Percentiles rank a stretch among this genome's conserved stretches.
These are phyloP conservation scores for Oryza longistaminata DNA, from an alignment of 176 grass and related monocot species.

Conservation along the genomic window DNA sequence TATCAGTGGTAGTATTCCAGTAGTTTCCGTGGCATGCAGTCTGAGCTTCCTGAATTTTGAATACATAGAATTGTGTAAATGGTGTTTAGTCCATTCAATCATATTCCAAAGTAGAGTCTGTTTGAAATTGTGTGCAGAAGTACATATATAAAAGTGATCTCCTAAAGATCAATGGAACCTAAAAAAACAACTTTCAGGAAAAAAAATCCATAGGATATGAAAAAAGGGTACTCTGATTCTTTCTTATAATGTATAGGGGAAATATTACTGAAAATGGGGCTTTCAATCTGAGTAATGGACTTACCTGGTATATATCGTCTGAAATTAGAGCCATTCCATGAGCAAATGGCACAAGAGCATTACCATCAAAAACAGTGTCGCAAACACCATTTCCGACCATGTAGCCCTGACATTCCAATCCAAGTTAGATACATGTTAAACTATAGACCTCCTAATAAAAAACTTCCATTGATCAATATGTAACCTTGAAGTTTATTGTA, in stretches of 20 bases:
- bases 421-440: neutral
- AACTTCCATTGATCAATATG: neutral
- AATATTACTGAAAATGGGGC: neutral
- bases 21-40: slow-evolving; percentile 71
- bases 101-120: neutral
- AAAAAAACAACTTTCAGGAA: neutral
- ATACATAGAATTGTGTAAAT: neutral
- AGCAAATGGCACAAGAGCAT: slow-evolving; percentile 97
- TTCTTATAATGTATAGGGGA: neutral
- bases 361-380: slow-evolving; percentile 79
- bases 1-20: slow-evolving; percentile 50
- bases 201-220: neutral
- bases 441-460: neutral
- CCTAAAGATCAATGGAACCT: neutral
- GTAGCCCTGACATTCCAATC: slow-evolving; percentile 59
- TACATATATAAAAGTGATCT: neutral
- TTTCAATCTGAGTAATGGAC: neutral
- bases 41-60: slow-evolving; percentile 55
- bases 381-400: slow-evolving; percentile 97
- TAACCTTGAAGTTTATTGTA: slow-evolving; percentile 84
- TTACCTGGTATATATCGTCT: slow-evolving; percentile 67
- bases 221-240: neutral
- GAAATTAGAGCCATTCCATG: slow-evolving; percentile 96
- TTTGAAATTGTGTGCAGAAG: neutral
- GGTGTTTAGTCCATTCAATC: neutral